Conservation (phyloP, 2,329 filamentous ascomycete species). For the Fusarium nelsonii region DNA sequence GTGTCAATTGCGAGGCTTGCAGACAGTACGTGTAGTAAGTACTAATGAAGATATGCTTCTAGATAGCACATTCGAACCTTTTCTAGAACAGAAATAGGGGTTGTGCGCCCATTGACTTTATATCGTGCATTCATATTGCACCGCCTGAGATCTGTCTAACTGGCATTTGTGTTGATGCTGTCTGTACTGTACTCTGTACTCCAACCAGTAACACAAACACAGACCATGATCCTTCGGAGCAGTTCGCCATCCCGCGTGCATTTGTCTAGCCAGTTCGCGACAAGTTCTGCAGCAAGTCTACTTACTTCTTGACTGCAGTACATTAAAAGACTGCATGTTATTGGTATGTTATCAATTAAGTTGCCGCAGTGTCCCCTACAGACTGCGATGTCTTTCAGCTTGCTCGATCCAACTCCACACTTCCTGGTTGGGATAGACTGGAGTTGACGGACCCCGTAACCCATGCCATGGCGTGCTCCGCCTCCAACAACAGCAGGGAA, state of each 20-base stretch:
- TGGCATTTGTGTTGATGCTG: constrained; percentile 25
- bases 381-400: constrained; percentile 40
- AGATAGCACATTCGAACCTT: constrained; percentile 1
- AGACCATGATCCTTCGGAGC: constrained; percentile 10
- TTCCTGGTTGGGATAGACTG: constrained; percentile 37
- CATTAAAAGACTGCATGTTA: not conserved
- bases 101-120: constrained; percentile 42
- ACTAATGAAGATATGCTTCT: not conserved
- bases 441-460: constrained; percentile 5
- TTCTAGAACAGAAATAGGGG: constrained; percentile 19
- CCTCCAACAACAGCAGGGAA: constrained; percentile 26
- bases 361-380: not conserved
- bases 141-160: constrained; percentile 45
- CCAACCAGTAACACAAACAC: constrained; percentile 11
- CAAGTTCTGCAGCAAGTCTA: constrained; percentile 17
- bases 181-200: constrained; percentile 10
- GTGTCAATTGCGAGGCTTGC: constrained; percentile 36
- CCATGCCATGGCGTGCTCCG: constrained; percentile 31
- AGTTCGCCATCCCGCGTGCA: constrained; percentile 32
- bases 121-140: constrained; percentile 47
- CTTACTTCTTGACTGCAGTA: constrained; percentile 4
- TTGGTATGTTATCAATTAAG: not conserved
- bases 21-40: not conserved
- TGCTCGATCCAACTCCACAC: constrained; percentile 42
- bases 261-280: constrained; percentile 22